Evolutionary conservation across 202 grass and related monocot species (phyloP).

Genomic region (Saccharum hybrid): DNA sequence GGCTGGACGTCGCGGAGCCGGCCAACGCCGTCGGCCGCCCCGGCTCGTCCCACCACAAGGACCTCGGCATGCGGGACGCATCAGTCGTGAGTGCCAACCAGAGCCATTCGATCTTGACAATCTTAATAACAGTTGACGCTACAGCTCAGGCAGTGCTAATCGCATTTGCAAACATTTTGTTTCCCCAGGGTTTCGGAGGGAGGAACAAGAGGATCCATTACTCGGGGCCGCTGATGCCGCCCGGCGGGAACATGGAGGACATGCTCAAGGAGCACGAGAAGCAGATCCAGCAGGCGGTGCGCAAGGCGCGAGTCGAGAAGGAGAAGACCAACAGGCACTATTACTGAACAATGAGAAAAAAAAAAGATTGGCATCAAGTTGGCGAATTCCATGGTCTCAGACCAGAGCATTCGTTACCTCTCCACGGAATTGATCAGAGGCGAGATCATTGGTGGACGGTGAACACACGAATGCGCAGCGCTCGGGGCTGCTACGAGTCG

Average conservation of each 20-base stretch:
- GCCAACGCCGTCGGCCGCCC: constrained; percentile 51
- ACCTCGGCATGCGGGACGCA: constrained; percentile 43
- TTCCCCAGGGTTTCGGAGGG: constrained; percentile 43
- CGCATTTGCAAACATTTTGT: background rate
- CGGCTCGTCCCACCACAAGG: constrained; percentile 53
- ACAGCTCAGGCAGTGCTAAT: background rate
- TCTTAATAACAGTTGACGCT: background rate
- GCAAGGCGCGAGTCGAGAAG: constrained; percentile 66
- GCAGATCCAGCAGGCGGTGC: constrained; percentile 71
- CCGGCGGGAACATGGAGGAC: constrained; percentile 64
- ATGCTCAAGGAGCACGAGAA: constrained; percentile 75
- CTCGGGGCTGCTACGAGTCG: constrained; percentile 7
- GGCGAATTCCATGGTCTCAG: constrained; percentile 10
- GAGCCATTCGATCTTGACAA: background rate
- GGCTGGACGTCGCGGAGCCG: constrained; percentile 72
- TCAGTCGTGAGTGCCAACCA: constrained; percentile 36
- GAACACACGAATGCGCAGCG: background rate
- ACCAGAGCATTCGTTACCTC: constrained; percentile 5
- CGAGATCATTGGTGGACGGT: constrained; percentile 1
- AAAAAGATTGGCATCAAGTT: background rate
- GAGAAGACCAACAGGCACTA: constrained; percentile 65
- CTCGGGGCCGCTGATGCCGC: constrained; percentile 69
- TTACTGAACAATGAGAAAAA: constrained; percentile 46
- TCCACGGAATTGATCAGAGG: constrained; percentile 5
- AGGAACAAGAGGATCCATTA: constrained; percentile 66